These are phyloP conservation scores for Moesziomyces sp. DNA, from an alignment of 1,284 basidiomycete species.

Conservation along the genomic window DNA sequence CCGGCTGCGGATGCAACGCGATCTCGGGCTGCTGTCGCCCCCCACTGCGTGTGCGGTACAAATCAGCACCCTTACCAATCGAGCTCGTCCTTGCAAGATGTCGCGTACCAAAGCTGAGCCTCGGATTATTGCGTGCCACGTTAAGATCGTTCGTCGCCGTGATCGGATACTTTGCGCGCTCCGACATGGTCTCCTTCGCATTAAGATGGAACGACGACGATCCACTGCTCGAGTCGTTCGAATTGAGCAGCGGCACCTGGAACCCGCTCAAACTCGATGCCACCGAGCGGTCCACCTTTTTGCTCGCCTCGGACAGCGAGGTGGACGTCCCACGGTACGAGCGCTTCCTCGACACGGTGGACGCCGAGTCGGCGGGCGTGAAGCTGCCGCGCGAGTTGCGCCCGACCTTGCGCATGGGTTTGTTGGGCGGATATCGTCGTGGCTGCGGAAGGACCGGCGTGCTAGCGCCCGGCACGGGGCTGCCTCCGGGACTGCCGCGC, in stretches of 20 bases:
- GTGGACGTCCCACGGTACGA: constrained; percentile 41
- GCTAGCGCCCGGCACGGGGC: constrained; percentile 28
- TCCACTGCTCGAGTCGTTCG: constrained; percentile 42
- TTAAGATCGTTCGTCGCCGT: constrained; percentile 21
- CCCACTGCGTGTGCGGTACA: constrained; percentile 38
- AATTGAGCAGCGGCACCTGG: constrained; percentile 29
- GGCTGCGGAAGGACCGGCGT: constrained; percentile 9
- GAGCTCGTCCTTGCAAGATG: constrained; percentile 34
- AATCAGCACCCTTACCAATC: constrained; percentile 37
- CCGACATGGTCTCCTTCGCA: constrained; percentile 39
- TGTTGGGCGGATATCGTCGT: constrained; percentile 37
- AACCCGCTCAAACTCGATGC: constrained; percentile 26
- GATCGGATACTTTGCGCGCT: constrained; percentile 42
- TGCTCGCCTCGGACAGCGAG: constrained; percentile 31
- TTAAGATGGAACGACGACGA: constrained; percentile 36
- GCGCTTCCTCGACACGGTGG: constrained; percentile 17
- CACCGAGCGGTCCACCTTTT: constrained; percentile 30
- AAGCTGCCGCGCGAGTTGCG: constrained; percentile 32
- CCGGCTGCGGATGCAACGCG: constrained; percentile 23
- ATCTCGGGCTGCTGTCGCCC: constrained; percentile 18
- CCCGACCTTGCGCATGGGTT: constrained; percentile 21
- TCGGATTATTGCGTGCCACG: constrained; percentile 1
- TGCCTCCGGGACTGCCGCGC: constrained; percentile 24
- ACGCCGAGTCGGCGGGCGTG: constrained; percentile 15
- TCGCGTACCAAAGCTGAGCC: constrained; percentile 24